Conservation (phyloP, 202 grass and related monocot genomes). For the Hordeum pubiflorum region DNA sequence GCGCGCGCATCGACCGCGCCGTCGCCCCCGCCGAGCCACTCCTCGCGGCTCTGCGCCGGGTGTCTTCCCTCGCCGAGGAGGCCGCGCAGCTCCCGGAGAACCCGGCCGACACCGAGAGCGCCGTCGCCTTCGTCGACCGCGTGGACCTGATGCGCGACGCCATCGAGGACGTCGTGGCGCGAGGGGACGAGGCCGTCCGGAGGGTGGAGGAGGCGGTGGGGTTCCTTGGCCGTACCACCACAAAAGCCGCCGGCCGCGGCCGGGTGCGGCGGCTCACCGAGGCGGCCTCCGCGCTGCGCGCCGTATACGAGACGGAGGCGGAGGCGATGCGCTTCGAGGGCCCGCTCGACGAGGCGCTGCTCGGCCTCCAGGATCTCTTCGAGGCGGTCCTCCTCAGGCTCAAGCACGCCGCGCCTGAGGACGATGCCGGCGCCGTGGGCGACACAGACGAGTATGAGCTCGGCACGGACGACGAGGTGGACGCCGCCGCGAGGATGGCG, state of each 20-base stretch:
- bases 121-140: slow-evolving; percentile 30
- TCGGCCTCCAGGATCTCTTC: slow-evolving; percentile 47
- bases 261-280: slow-evolving; percentile 39
- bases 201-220: slow-evolving; percentile 54
- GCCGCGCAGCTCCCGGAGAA: slow-evolving; percentile 22
- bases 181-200: slow-evolving; percentile 41
- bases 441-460: slow-evolving; percentile 20
- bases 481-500: slow-evolving; percentile 38
- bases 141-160: slow-evolving; percentile 45
- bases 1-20: slow-evolving; percentile 38
- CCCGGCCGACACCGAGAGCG: background rate
- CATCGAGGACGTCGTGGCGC: slow-evolving; percentile 27
- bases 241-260: slow-evolving; percentile 35
- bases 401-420: slow-evolving; percentile 35
- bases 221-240: slow-evolving; percentile 43
- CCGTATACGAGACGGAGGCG: slow-evolving; percentile 44
- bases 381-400: slow-evolving; percentile 43
- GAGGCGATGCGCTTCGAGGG: slow-evolving; percentile 65
- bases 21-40: slow-evolving; percentile 31
- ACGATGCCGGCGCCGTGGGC: background rate
- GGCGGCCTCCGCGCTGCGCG: slow-evolving; percentile 37
- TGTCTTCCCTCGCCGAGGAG: slow-evolving; percentile 13
- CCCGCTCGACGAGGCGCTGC: slow-evolving; percentile 49
- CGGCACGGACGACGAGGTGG: slow-evolving; percentile 40
- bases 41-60: slow-evolving; percentile 24